Evolutionary conservation across 345 rosid genomes (phyloP).

Genomic region (Heritiera littoralis): DNA sequence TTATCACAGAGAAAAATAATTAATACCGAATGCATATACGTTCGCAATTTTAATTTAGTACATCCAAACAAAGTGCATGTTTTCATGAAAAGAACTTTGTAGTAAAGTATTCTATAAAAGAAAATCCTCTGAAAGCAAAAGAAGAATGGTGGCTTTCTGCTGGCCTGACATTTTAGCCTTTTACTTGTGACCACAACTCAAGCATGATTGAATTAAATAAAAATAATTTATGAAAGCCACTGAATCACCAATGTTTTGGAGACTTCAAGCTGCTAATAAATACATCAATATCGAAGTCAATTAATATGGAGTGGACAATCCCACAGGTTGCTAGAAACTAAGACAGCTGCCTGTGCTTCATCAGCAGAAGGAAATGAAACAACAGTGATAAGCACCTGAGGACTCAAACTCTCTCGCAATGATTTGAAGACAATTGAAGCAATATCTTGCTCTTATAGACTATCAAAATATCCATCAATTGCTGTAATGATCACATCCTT

Average conservation of each 20-base stretch:
- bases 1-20: not conserved
- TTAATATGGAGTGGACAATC: not conserved
- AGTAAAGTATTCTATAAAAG: not conserved
- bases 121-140: not conserved
- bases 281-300: not conserved
- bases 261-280: not conserved
- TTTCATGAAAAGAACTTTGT: not conserved
- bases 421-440: constrained; percentile 47
- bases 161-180: not conserved
- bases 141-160: not conserved
- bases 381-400: constrained; percentile 47
- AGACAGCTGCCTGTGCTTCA: not conserved
- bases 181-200: not conserved
- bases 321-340: not conserved
- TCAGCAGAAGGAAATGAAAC: no score
- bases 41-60: not conserved
- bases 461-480: constrained; percentile 70
- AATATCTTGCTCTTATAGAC: constrained; percentile 54
- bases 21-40: not conserved
- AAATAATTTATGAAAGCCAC: not conserved
- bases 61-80: not conserved
- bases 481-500: constrained; percentile 47
- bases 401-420: constrained; percentile 44
- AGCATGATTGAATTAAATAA: not conserved
- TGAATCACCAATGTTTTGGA: not conserved